These are phyloP conservation scores for Rhynchosporium agropyri DNA, from an alignment of 2,329 filamentous ascomycete species.

Conservation along the genomic window DNA sequence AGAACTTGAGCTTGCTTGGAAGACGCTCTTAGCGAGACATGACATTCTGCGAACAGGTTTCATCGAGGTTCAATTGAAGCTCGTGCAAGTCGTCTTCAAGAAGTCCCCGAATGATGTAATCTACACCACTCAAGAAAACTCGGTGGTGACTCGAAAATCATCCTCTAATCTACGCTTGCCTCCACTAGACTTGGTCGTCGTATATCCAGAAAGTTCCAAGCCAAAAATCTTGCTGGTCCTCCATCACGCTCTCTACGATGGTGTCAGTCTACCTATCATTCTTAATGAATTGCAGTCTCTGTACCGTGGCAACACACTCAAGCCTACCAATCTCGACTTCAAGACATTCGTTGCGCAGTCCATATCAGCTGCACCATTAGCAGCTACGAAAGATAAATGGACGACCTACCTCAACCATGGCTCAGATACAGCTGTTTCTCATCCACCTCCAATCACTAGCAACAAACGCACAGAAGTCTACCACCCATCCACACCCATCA, in stretches of 20 bases:
- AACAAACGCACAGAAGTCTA: slow-evolving; percentile 46
- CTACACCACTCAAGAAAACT: slow-evolving; percentile 29
- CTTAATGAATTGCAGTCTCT: slow-evolving; percentile 56
- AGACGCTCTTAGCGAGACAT: slow-evolving; percentile 53
- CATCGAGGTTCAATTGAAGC: slow-evolving; percentile 53
- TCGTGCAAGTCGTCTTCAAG: slow-evolving; percentile 65
- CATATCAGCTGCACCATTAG: slow-evolving; percentile 39
- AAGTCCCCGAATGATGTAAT: slow-evolving; percentile 43
- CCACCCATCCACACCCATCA: slow-evolving; percentile 51
- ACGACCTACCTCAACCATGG: slow-evolving; percentile 42
- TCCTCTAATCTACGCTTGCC: slow-evolving; percentile 28
- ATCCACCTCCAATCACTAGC: slow-evolving; percentile 34
- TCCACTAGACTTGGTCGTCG: slow-evolving; percentile 37
- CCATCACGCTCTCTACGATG: slow-evolving; percentile 89
- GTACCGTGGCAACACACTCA: slow-evolving; percentile 37
- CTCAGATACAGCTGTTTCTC: slow-evolving; percentile 12
- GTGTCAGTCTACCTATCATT: slow-evolving; percentile 71
- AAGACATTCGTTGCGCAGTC: slow-evolving; percentile 47
- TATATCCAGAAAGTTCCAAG: slow-evolving; percentile 11
- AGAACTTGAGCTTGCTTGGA: slow-evolving; percentile 63
- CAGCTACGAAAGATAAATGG: slow-evolving; percentile 48
- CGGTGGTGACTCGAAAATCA: slow-evolving; percentile 6
- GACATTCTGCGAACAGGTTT: slow-evolving; percentile 70
- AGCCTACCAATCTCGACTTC: slow-evolving; percentile 23
- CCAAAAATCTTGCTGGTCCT: slow-evolving; percentile 56